Base-by-base conservation (phyloP, 352 stramenopile genomes). In the Peronospora farinosa region DNA sequence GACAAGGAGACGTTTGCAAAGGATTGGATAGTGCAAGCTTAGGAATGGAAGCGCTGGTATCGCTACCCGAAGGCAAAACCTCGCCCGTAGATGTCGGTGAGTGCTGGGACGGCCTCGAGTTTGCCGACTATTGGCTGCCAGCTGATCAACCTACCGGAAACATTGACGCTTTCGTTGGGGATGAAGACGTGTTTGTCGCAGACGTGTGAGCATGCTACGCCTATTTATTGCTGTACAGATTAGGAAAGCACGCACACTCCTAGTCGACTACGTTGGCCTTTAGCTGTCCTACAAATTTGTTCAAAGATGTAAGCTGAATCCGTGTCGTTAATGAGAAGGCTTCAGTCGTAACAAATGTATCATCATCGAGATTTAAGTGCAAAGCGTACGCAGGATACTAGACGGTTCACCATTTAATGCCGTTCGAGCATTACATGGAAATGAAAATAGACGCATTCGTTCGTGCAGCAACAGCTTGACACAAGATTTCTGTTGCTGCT, bases 41-140 rank as follows among this genome's bases (percentile, higher is more conserved):
- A 15, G 55, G 48, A 25, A 38, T 68, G 4, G 55, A 58, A 7
- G 55, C 45, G 10, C 12, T 57, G 19, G 54, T 17, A 5, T 40
- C 53, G 9, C n/a, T 67, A 33, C 49, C 56, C 3, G 44, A 65
- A 16, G 50, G 57, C 23, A 68, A 63, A 37, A 70, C 60, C n/a
- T 74, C 65, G n/a, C 65, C 65, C 10, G 61, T 74, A 15, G 60
- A 74, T 32, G 61, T 74, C 4, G 50, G 60, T 1, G 65, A 68
- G 46, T 59, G 33, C 50, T 74, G 65, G 65, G 57, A 62, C 28
- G 50, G 30, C 13, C 25, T 70, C 13, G 61, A 70, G 32, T 49
- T 67, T 35, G 43, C 51, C 38, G 61, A 57, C 30, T 65, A 59
- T 17, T 74, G 65, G 61, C 38, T 38, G 16, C 47, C 65, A 30